These are phyloP conservation scores for Babesia ovata DNA, from an alignment of 169 alveolate genomes.

Conservation along the genomic window DNA sequence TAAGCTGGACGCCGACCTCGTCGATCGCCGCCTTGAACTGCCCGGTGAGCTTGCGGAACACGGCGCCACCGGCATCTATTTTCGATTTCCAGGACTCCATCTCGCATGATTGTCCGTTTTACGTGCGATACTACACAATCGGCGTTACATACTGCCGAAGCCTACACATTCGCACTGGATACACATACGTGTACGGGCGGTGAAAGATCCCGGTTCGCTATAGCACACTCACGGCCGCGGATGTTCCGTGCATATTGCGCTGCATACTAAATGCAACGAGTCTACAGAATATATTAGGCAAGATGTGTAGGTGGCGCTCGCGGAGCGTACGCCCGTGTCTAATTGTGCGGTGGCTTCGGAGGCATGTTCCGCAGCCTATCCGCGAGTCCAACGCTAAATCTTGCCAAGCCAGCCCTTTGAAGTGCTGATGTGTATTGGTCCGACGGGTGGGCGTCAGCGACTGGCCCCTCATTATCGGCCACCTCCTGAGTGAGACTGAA, in stretches of 20 bases:
- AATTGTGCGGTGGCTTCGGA: conserved; percentile 10
- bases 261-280: neutral
- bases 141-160: neutral
- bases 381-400: conserved; percentile 24
- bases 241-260: neutral
- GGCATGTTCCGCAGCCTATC: neutral
- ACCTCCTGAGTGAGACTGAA: too few relatives aligned
- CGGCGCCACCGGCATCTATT: conserved; percentile 57
- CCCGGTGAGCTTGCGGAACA: conserved; percentile 39
- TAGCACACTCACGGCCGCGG: neutral
- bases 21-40: conserved; percentile 63
- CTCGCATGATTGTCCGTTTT: neutral
- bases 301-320: neutral
- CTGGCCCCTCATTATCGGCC: neutral
- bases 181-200: conserved; percentile 17
- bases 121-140: neutral
- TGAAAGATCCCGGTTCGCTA: neutral
- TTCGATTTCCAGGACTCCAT: conserved; percentile 19
- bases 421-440: neutral
- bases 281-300: neutral
- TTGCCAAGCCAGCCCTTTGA: conserved; percentile 6
- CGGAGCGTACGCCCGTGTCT: neutral
- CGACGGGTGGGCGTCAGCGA: neutral
- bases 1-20: conserved; percentile 67
- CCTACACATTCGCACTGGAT: conserved; percentile 4